Evolutionary conservation across 805 yeast species (phyloP), one percentile per base, ranked within the genome.

Genomic region (Komagataella phaffii): DNA sequence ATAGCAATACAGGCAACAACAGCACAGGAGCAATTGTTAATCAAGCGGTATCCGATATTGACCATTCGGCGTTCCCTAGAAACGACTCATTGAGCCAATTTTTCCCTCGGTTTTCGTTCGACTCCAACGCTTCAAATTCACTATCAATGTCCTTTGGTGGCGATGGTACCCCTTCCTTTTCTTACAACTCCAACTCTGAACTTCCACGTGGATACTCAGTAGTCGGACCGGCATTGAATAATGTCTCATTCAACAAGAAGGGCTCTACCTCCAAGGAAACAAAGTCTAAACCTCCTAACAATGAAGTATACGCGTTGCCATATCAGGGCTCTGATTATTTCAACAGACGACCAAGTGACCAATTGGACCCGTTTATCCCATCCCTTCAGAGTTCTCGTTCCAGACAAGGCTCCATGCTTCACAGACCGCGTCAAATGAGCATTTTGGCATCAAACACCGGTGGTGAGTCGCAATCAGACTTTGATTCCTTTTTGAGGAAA

Each of bases 311-410:
- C 14, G 12, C 40, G 40, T 30, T 30, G 40, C 40, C 40, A 8
- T 30, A 10, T 30, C 40, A 30, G 14, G 40, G 40, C 5, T 30
- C 40, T 30, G 40, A 30, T 8, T 30, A 59, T 54, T 58, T 54
- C 53, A 61, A 50, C 47, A 64, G 77, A 55, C 63, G 79, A 49
- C 75, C 73, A n/a, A 69, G 77, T 49, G 80, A 76, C 56, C 78
- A 73, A 50, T 54, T 74, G 49, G 80, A 76, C 51, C 74, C 77
- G 1, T 75, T 74, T 55, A 64, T 69, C 49, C 69, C 76, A 3
- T 61, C 57, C 7, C 57, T 54, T 17, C 43, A 53, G 17, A 54
- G 61, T 47, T 61, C 65, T 21, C 54, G 71, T 21, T 59, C 59
- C 24, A 62, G 59, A 14, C 40, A 30, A 30, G 40, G 40, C 50